Evolutionary conservation across 345 rosid genomes (phyloP).

Genomic region (Hirschfeldia incana): DNA sequence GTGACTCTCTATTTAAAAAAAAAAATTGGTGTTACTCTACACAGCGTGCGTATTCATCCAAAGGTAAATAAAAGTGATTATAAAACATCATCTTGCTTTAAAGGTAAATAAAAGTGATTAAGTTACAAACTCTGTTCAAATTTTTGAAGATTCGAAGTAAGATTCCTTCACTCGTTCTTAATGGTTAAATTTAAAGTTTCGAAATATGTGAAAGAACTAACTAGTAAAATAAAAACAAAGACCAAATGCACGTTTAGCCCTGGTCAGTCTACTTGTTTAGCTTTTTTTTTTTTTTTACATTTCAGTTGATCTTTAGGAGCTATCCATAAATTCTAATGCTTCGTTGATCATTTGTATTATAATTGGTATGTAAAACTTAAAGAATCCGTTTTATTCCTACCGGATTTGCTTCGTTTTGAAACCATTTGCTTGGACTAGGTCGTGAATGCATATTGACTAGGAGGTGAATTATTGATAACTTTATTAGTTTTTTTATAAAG

Average conservation of each 20-base stretch:
- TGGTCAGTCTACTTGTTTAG: background rate
- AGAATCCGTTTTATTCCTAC: constrained; percentile 11
- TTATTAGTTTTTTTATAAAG: background rate
- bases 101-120: constrained; percentile 17
- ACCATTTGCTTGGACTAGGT: background rate
- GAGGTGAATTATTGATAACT: background rate
- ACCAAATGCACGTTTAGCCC: constrained; percentile 28
- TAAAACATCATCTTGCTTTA: background rate
- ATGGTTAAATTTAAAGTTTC: constrained; percentile 18
- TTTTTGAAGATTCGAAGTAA: constrained; percentile 18
- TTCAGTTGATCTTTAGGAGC: constrained; percentile 1
- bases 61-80: constrained; percentile 17
- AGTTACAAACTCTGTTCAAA: constrained; percentile 13
- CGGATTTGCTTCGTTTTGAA: constrained; percentile 4
- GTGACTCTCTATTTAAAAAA: constrained; percentile 3
- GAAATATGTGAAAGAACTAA: background rate
- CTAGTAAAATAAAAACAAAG: constrained; percentile 27
- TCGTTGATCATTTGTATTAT: background rate
- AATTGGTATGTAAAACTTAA: background rate
- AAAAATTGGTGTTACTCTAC: background rate
- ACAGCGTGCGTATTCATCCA: constrained; percentile 34
- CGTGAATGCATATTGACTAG: background rate
- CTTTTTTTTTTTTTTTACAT: constrained; percentile 2
- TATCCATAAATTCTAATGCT: background rate
- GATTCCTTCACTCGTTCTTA: constrained; percentile 22